Evolutionary conservation across 805 yeast genomes (phyloP).

Genomic region (Candida dajiaensis): DNA sequence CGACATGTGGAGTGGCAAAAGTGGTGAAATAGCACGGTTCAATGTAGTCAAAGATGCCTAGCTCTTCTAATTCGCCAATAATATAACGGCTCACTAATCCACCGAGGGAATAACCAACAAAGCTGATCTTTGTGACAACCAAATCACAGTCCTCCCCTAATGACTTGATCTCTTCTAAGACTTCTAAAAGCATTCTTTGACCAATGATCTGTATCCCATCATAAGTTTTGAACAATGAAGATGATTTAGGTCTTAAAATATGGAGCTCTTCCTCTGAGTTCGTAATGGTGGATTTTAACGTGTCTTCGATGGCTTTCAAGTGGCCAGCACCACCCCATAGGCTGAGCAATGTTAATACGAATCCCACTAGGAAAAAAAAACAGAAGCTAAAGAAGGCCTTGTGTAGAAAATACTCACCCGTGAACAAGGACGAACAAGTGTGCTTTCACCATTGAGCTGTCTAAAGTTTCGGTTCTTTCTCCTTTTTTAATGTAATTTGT

Average conservation of each 20-base stretch:
- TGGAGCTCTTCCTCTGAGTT: slow-evolving; percentile 36
- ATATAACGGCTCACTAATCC: slow-evolving; percentile 81
- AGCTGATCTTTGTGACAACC: slow-evolving; percentile 49
- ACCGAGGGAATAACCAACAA: slow-evolving; percentile 87
- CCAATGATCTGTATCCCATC: slow-evolving; percentile 80
- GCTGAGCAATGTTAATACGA: slow-evolving; percentile 14
- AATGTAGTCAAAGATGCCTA: slow-evolving; percentile 47
- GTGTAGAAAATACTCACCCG: slow-evolving; percentile 41
- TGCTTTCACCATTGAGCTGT: slow-evolving; percentile 13
- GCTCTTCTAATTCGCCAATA: slow-evolving; percentile 60
- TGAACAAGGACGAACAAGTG: slow-evolving; percentile 73
- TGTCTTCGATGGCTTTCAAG: slow-evolving; percentile 40
- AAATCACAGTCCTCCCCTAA: slow-evolving; percentile 26
- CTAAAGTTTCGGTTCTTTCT: background rate
- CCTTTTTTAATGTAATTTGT: too few species aligned
- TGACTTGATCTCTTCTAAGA: slow-evolving; percentile 38
- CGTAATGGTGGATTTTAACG: slow-evolving; percentile 32
- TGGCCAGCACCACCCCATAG: slow-evolving; percentile 66
- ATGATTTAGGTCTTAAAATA: slow-evolving; percentile 50
- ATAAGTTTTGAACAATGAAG: slow-evolving; percentile 69
- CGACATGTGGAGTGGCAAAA: slow-evolving; percentile 76
- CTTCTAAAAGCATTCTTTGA: slow-evolving; percentile 62
- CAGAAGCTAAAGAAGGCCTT: too few species aligned
- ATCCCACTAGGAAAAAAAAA: background rate
- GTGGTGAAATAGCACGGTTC: slow-evolving; percentile 61